phyloP scores from a whole-genome alignment of 2,329 filamentous ascomycete species.

The Claviceps cyperi region DNA sequence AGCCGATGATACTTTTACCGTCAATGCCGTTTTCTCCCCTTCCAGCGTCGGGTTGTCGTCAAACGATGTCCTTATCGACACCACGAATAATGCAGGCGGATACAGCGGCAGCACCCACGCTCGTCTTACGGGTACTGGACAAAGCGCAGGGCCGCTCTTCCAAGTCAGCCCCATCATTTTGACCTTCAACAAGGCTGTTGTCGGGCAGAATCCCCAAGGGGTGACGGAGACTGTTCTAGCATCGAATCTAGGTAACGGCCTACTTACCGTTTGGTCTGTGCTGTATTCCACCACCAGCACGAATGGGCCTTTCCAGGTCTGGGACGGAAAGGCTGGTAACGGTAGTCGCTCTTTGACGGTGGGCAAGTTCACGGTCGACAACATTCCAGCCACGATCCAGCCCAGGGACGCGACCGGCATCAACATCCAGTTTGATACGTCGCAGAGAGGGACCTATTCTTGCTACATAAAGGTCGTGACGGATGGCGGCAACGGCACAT shows the following conservation, averaged over 20 bases:
- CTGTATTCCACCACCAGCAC: slow-evolving; percentile 28
- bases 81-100: slow-evolving; percentile 29
- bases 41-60: slow-evolving; percentile 31
- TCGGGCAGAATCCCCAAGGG: slow-evolving; percentile 23
- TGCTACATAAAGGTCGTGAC: slow-evolving; percentile 33
- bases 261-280: slow-evolving; percentile 29
- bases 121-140: slow-evolving; percentile 32
- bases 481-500: slow-evolving; percentile 31
- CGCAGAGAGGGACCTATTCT: slow-evolving; percentile 30
- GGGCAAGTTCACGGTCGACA: slow-evolving; percentile 33
- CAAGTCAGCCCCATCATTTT: slow-evolving; percentile 31
- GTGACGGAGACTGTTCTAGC: slow-evolving; percentile 30
- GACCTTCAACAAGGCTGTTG: slow-evolving; percentile 34
- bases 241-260: slow-evolving; percentile 32
- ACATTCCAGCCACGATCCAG: slow-evolving; percentile 29
- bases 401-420: slow-evolving; percentile 26
- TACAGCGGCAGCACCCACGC: slow-evolving; percentile 33
- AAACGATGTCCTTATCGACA: slow-evolving; percentile 31
- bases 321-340: slow-evolving; percentile 16
- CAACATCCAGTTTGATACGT: slow-evolving; percentile 32
- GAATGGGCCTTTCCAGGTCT: slow-evolving; percentile 29
- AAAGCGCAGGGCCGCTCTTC: slow-evolving; percentile 31
- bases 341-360: slow-evolving; percentile 18
- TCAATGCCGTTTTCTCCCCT: slow-evolving; percentile 31
- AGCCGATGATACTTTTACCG: slow-evolving; percentile 24